Percentiles rank a stretch among this genome's conserved stretches.
Evolutionary conservation across 176 grass and related monocot genomes (phyloP).

Genomic region (Secale cereale): DNA sequence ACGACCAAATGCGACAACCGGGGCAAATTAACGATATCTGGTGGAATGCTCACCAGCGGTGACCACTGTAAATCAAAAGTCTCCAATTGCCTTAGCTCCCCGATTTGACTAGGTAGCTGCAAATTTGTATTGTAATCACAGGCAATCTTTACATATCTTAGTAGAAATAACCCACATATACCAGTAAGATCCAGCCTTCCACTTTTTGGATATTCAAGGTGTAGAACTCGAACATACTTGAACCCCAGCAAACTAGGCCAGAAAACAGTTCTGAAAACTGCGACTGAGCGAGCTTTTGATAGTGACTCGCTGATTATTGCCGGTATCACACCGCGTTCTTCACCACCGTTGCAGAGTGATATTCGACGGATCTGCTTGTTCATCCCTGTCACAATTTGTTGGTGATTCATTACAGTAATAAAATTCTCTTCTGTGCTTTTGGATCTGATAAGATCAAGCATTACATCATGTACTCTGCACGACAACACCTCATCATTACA

Average conservation of each 20-base stretch:
- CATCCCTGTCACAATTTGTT: too few relatives aligned
- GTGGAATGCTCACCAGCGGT: not conserved
- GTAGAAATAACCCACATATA: not conserved
- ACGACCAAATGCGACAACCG: not conserved
- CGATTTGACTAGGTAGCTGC: not conserved
- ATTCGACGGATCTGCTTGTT: not conserved
- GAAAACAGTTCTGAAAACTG: not conserved
- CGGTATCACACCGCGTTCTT: not conserved
- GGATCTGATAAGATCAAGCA: conserved; percentile 32
- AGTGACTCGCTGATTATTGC: not conserved
- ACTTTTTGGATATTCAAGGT: not conserved
- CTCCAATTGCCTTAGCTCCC: not conserved
- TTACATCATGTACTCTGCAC: conserved; percentile 39
- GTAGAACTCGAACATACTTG: conserved; percentile 14
- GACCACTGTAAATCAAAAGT: not conserved
- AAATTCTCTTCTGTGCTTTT: conserved; percentile 48
- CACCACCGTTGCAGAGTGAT: not conserved
- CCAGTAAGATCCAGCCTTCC: not conserved
- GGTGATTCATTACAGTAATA: not conserved
- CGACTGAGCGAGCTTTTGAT: not conserved
- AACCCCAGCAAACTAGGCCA: not conserved
- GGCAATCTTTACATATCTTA: not conserved
- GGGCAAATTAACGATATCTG: not conserved
- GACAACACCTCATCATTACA: conserved; percentile 2
- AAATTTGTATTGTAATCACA: not conserved